Percentiles rank a stretch among this genome's conserved stretches.
Evolutionary conservation across 2,329 filamentous ascomycete species (phyloP).

Genomic region (Sporothrix mexicana): DNA sequence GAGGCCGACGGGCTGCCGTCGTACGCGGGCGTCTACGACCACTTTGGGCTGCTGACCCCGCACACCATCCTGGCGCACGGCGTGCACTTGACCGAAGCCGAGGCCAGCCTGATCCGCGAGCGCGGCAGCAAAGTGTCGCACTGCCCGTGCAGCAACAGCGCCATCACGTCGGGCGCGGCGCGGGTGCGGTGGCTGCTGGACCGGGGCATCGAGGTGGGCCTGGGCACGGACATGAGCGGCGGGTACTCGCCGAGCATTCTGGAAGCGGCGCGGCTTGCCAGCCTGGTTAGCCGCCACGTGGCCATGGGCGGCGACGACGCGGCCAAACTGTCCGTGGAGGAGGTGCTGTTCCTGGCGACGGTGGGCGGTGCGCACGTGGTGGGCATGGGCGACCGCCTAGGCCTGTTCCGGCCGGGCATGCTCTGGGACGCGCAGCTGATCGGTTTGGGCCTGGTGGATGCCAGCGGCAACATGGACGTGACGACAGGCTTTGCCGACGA

Average conservation of each 20-base stretch:
- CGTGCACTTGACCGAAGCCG: conserved; percentile 72
- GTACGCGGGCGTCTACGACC: conserved; percentile 84
- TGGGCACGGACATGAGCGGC: conserved; percentile 90
- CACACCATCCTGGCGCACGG: conserved; percentile 86
- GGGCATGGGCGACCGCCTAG: conserved; percentile 72
- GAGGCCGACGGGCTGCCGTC: conserved; percentile 42
- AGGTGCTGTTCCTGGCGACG: conserved; percentile 85
- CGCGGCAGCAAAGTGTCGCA: conserved; percentile 74
- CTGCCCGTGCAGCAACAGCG: conserved; percentile 85
- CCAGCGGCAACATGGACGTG: conserved; percentile 46
- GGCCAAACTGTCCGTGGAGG: conserved; percentile 78
- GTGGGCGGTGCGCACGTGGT: conserved; percentile 84
- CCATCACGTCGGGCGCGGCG: conserved; percentile 79
- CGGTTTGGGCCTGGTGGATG: conserved; percentile 59
- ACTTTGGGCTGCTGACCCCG: conserved; percentile 68
- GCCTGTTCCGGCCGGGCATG: conserved; percentile 84
- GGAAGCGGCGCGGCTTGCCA: conserved; percentile 81
- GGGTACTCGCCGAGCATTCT: conserved; percentile 84
- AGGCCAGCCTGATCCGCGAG: conserved; percentile 67
- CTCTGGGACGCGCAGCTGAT: conserved; percentile 91
- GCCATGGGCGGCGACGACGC: conserved; percentile 61
- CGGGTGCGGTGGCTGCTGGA: conserved; percentile 76
- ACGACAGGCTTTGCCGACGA: conserved; percentile 35
- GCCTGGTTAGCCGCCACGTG: conserved; percentile 75
- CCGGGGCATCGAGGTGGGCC: conserved; percentile 75